Conservation (phyloP, 805 yeast genomes). For the Hanseniaspora lachancei region DNA sequence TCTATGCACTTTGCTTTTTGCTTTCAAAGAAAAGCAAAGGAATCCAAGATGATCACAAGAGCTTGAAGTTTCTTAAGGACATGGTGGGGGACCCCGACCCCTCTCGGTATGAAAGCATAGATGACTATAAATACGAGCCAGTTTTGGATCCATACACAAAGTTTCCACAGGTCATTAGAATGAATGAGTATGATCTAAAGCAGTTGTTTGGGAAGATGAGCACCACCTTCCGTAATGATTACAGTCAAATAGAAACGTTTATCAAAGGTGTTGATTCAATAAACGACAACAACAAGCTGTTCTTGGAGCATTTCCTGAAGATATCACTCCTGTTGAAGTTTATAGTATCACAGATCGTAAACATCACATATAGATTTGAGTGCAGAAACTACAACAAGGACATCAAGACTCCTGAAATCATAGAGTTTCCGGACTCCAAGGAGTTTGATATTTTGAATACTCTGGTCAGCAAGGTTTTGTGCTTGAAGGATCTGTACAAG, state of each 20-base stretch:
- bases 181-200: constrained; percentile 6
- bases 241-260: neutral
- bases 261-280: neutral
- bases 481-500: neutral
- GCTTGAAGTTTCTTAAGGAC: neutral
- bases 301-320: neutral
- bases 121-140: neutral
- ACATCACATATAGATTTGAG: neutral
- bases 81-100: neutral
- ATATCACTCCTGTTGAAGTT: constrained; percentile 6
- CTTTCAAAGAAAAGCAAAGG: neutral
- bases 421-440: constrained; percentile 1
- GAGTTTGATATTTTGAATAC: constrained; percentile 1
- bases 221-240: neutral
- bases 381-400: neutral
- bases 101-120: neutral
- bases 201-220: neutral
- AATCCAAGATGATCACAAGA: neutral
- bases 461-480: neutral
- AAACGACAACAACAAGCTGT: neutral
- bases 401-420: neutral
- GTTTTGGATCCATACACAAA: constrained; percentile 1
- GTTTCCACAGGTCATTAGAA: constrained; percentile 1
- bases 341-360: constrained; percentile 3
- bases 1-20: neutral